Evolutionary conservation across 352 stramenopile genomes (phyloP).

Genomic region (Phytophthora capsici): DNA sequence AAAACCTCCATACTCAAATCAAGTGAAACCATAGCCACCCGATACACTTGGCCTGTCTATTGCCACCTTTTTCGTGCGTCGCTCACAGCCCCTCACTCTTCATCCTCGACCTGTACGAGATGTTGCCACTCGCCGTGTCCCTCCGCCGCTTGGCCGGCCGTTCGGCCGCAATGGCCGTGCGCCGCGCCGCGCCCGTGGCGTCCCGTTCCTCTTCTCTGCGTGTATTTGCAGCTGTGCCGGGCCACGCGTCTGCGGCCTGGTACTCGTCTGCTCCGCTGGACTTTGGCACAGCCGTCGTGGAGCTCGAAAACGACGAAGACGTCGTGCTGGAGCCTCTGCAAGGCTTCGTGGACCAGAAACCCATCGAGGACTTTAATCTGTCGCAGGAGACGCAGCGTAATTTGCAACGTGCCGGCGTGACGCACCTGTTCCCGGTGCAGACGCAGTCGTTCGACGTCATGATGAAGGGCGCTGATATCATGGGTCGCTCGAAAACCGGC

Average conservation of each 20-base stretch:
- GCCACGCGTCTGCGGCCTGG: constrained; percentile 18
- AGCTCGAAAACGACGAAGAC: constrained; percentile 45
- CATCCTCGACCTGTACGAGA: constrained; percentile 22
- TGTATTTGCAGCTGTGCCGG: constrained; percentile 18
- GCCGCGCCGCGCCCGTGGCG: constrained; percentile 10
- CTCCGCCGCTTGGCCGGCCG: constrained; percentile 39
- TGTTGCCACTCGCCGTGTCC: constrained; percentile 42
- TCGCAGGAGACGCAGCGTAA: constrained; percentile 65
- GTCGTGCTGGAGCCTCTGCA: constrained; percentile 57
- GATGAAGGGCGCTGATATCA: constrained; percentile 83
- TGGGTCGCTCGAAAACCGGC: constrained; percentile 84
- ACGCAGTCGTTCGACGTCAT: constrained; percentile 84
- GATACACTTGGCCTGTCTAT: neutral
- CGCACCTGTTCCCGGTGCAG: constrained; percentile 86
- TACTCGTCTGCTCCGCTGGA: constrained; percentile 32
- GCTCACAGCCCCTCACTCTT: constrained; percentile 14
- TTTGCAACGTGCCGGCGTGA: constrained; percentile 68
- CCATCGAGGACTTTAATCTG: constrained; percentile 68
- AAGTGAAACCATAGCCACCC: constrained; percentile 12
- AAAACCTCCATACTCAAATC: constrained; percentile 1
- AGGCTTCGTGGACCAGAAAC: constrained; percentile 80
- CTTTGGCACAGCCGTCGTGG: constrained; percentile 18
- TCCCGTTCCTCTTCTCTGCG: constrained; percentile 17
- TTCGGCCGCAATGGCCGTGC: constrained; percentile 25
- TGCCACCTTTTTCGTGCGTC: neutral